Evolutionary conservation across 1,284 basidiomycete genomes (phyloP).

Genomic region (Coniophora puteana): DNA sequence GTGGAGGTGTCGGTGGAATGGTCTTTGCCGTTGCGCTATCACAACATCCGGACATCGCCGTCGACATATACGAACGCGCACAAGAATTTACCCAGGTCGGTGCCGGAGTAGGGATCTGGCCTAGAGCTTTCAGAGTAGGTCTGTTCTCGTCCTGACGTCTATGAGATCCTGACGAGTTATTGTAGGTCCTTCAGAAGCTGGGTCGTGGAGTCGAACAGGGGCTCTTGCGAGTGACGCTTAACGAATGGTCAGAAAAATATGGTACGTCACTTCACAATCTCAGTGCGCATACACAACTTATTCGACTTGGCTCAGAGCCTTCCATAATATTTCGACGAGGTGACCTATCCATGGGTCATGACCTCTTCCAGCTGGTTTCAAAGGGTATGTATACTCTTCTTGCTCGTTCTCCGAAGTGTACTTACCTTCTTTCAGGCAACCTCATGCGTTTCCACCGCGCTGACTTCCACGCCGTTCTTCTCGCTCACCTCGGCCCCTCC

Average conservation of each 20-base stretch:
- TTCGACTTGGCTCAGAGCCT: constrained; percentile 28
- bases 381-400: too few relatives aligned
- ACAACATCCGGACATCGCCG: constrained; percentile 44
- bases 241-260: constrained; percentile 36
- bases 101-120: constrained; percentile 56
- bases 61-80: constrained; percentile 51
- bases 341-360: constrained; percentile 42
- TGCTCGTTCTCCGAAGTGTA: constrained; percentile 1
- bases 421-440: constrained; percentile 28
- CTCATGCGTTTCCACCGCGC: constrained; percentile 39
- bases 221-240: constrained; percentile 35
- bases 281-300: not conserved
- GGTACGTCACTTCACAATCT: constrained; percentile 11
- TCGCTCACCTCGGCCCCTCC: constrained; percentile 28
- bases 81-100: constrained; percentile 45
- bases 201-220: constrained; percentile 41
- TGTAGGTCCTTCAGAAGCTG: constrained; percentile 44
- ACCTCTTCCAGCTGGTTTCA: constrained; percentile 42
- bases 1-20: constrained; percentile 52
- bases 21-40: constrained; percentile 40
- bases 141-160: not conserved
- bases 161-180: not conserved
- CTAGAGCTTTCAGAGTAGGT: constrained; percentile 31
- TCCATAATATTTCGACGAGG: constrained; percentile 48
- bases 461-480: constrained; percentile 38